Conservation (phyloP, 2,329 filamentous ascomycete species). For the Aspergillus ustus region DNA sequence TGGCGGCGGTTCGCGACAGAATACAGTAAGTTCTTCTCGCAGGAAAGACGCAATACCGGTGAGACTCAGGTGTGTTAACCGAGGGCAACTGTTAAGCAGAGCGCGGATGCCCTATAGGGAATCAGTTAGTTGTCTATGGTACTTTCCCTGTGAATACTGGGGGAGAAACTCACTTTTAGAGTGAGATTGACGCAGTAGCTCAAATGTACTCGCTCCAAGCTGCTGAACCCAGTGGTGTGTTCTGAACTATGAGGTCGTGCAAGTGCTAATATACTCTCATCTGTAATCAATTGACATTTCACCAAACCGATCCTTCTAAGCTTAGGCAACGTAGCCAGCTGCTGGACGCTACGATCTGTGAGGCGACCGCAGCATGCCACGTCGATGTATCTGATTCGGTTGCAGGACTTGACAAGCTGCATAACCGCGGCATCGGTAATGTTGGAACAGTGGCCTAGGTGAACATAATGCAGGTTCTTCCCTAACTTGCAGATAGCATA, state of each 20-base stretch:
- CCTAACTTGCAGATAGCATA: slow-evolving; percentile 84
- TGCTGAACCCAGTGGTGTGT: slow-evolving; percentile 66
- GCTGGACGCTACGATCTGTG: slow-evolving; percentile 83
- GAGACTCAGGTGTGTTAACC: slow-evolving; percentile 89
- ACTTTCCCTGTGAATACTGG: not conserved
- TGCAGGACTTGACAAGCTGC: slow-evolving; percentile 81
- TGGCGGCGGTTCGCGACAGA: slow-evolving; percentile 82
- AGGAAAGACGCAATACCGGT: slow-evolving; percentile 96
- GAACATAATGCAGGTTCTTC: slow-evolving; percentile 96
- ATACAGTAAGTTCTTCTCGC: slow-evolving; percentile 78
- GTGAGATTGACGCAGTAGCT: slow-evolving; percentile 91
- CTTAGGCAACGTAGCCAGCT: slow-evolving; percentile 85
- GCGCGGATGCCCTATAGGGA: slow-evolving; percentile 77
- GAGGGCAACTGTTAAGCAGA: slow-evolving; percentile 86
- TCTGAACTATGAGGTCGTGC: slow-evolving; percentile 65
- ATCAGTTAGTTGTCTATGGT: slow-evolving; percentile 9
- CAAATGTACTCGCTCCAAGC: slow-evolving; percentile 88
- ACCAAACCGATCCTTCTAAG: slow-evolving; percentile 92
- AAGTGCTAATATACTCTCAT: slow-evolving; percentile 83
- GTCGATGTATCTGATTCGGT: slow-evolving; percentile 95
- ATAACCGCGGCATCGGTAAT: slow-evolving; percentile 91
- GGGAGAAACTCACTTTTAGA: slow-evolving; percentile 66
- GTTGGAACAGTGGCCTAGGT: slow-evolving; percentile 88
- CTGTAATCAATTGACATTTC: slow-evolving; percentile 89
- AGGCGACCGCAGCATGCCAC: slow-evolving; percentile 90